Evolutionary conservation across 345 rosid genomes (phyloP).

Genomic region (Cardamine resedifolia): DNA sequence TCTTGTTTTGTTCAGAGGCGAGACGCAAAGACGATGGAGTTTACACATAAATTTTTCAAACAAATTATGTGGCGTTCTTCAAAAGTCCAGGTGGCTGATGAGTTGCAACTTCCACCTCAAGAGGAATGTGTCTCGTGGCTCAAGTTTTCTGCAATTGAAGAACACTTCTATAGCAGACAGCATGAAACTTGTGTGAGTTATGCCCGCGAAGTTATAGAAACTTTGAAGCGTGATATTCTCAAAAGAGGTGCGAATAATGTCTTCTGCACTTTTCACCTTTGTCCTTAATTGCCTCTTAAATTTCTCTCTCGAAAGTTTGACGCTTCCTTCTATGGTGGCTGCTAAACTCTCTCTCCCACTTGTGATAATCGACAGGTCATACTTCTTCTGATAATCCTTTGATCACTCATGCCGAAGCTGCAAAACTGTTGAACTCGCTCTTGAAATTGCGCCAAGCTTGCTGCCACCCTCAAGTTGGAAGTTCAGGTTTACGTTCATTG

Average conservation of each 20-base stretch:
- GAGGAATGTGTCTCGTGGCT: slow-evolving; percentile 91
- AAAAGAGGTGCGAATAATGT: slow-evolving; percentile 50
- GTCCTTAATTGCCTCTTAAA: slow-evolving; percentile 10
- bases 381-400: slow-evolving; percentile 50
- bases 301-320: background rate
- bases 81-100: slow-evolving; percentile 84
- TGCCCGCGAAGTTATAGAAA: slow-evolving; percentile 84
- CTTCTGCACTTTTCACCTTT: slow-evolving; percentile 33
- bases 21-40: slow-evolving; percentile 71
- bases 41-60: slow-evolving; percentile 72
- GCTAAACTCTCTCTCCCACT: background rate
- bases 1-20: slow-evolving; percentile 54
- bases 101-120: slow-evolving; percentile 87
- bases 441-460: slow-evolving; percentile 99
- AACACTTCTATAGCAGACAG: slow-evolving; percentile 91
- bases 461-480: slow-evolving; percentile 99
- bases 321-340: slow-evolving; percentile 3
- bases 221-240: slow-evolving; percentile 74
- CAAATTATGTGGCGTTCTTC: slow-evolving; percentile 98
- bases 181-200: slow-evolving; percentile 92
- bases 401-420: slow-evolving; percentile 81
- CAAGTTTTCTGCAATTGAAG: slow-evolving; percentile 85
- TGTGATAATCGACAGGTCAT: slow-evolving; percentile 45
- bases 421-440: slow-evolving; percentile 81
- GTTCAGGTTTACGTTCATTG: slow-evolving; percentile 86